A percentile compares a stretch with the other conserved stretches of the same genome.
phyloP scores from a whole-genome alignment of 2,329 filamentous ascomycete species.

The Alternaria dauci region DNA sequence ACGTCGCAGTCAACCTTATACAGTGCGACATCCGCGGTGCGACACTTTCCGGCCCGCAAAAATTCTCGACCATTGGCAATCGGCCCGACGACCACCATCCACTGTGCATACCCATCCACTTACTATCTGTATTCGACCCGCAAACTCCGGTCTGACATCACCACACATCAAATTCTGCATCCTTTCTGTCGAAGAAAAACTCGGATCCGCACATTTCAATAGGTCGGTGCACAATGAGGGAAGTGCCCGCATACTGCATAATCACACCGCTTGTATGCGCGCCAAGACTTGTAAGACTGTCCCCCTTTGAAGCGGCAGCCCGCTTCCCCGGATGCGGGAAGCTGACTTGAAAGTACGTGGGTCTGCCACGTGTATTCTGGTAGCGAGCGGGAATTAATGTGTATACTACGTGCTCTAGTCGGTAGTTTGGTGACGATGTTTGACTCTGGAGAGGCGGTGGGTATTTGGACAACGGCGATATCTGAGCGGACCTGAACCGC shows the following conservation, averaged over 20 bases:
- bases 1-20: neutral
- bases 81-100: neutral
- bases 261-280: slow-evolving; percentile 39
- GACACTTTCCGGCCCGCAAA: neutral
- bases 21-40: neutral
- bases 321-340: slow-evolving; percentile 36
- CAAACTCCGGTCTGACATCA: slow-evolving; percentile 8
- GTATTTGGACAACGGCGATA: neutral
- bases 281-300: slow-evolving; percentile 20
- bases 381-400: slow-evolving; percentile 7
- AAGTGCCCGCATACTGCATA: slow-evolving; percentile 34
- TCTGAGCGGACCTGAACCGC: neutral
- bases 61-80: neutral
- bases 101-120: slow-evolving; percentile 1
- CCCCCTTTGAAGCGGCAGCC: slow-evolving; percentile 10
- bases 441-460: neutral
- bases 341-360: slow-evolving; percentile 19
- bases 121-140: neutral
- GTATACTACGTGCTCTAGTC: neutral
- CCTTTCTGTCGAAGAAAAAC: neutral
- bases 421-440: neutral
- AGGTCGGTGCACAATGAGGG: slow-evolving; percentile 11
- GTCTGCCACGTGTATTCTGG: slow-evolving; percentile 24
- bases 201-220: neutral
- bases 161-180: neutral